Conservation (phyloP, 1,139 yeast species). For the Debaryomyces coudertii region DNA sequence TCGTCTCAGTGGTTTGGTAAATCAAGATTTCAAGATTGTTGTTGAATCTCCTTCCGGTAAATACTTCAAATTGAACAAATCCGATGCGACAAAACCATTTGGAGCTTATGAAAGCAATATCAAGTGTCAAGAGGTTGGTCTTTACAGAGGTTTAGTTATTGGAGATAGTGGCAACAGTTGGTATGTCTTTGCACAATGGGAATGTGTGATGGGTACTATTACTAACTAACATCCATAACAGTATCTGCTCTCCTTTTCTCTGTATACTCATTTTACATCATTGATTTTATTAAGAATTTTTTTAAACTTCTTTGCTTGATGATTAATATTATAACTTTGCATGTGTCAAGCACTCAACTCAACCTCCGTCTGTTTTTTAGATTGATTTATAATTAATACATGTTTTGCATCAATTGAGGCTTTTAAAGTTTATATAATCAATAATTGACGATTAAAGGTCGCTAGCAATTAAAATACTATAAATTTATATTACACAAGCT, state of each 20-base stretch:
- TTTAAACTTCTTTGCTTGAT: not conserved
- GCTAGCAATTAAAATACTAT: too few relatives aligned
- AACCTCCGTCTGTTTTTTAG: not conserved
- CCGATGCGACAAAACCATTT: slow-evolving; percentile 46
- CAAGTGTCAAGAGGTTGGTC: slow-evolving; percentile 70
- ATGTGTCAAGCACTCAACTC: not conserved
- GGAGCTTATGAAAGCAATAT: slow-evolving; percentile 63
- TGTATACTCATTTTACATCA: not conserved
- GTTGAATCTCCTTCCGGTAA: slow-evolving; percentile 86
- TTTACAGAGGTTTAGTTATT: slow-evolving; percentile 81
- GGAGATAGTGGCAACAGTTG: slow-evolving; percentile 82
- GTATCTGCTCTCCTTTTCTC: not conserved
- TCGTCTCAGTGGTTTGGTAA: slow-evolving; percentile 38
- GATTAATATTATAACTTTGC: slow-evolving; percentile 1
- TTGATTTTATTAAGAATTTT: not conserved
- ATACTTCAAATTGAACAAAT: slow-evolving; percentile 59
- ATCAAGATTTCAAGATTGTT: slow-evolving; percentile 58
- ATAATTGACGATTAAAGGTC: too few relatives aligned
- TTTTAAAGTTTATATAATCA: not conserved
- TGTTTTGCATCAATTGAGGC: slow-evolving; percentile 5
- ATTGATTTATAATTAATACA: slow-evolving; percentile 4
- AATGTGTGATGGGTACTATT: slow-evolving; percentile 44
- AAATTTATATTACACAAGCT: too few relatives aligned
- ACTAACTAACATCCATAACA: slow-evolving; percentile 13
- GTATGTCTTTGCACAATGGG: slow-evolving; percentile 95